phyloP scores from a whole-genome alignment of 2,329 filamentous ascomycete genomes.

The Pseudophaeomoniella oleicola region DNA sequence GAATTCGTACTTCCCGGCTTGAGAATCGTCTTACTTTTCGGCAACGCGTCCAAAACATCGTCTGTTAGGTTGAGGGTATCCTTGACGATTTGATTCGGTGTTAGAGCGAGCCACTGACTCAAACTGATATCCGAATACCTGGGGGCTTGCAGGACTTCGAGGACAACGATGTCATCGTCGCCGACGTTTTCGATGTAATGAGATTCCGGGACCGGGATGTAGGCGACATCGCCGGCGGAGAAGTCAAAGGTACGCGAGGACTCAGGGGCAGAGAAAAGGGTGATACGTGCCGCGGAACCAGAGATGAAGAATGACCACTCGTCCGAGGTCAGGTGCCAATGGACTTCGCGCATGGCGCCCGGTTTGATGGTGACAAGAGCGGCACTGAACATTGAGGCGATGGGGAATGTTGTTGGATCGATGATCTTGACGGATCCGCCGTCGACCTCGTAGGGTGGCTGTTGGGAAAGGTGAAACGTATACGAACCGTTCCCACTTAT shows the following conservation, averaged over 20 bases:
- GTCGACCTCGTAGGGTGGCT: slow-evolving; percentile 34
- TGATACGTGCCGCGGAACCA: slow-evolving; percentile 38
- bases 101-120: slow-evolving; percentile 34
- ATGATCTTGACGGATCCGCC: slow-evolving; percentile 47
- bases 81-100: slow-evolving; percentile 41
- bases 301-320: slow-evolving; percentile 48
- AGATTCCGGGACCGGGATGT: slow-evolving; percentile 38
- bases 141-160: slow-evolving; percentile 43
- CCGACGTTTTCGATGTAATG: slow-evolving; percentile 51
- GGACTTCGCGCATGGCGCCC: slow-evolving; percentile 50
- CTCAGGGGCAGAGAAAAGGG: slow-evolving; percentile 37
- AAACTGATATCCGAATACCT: slow-evolving; percentile 29
- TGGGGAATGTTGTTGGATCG: slow-evolving; percentile 42
- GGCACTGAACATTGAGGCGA: slow-evolving; percentile 39
- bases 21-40: slow-evolving; percentile 28
- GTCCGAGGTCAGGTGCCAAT: slow-evolving; percentile 47
- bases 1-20: slow-evolving; percentile 22
- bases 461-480: slow-evolving; percentile 29
- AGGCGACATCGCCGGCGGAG: slow-evolving; percentile 44
- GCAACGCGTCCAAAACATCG: slow-evolving; percentile 21
- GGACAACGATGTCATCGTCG: slow-evolving; percentile 40
- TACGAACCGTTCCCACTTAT: slow-evolving; percentile 19
- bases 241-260: slow-evolving; percentile 43
- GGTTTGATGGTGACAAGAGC: slow-evolving; percentile 44
- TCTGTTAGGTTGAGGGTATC: slow-evolving; percentile 37